Conservation (phyloP, 2,329 filamentous ascomycete genomes). For the Colletotrichum karsti region DNA sequence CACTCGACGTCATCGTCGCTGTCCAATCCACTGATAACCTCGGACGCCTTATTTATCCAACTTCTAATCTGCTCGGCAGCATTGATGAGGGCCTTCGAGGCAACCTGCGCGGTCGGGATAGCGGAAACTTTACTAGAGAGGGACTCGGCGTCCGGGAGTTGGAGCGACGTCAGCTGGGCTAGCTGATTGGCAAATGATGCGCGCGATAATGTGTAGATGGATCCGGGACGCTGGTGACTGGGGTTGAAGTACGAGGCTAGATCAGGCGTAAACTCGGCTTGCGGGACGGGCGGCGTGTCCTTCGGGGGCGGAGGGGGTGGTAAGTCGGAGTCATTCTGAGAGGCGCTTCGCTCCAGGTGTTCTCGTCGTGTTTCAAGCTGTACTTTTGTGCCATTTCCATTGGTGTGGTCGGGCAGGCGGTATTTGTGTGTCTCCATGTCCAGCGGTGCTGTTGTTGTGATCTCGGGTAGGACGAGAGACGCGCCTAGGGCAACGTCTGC, state of each 20-base stretch:
- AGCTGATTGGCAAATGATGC: constrained; percentile 94
- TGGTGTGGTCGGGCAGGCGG: constrained; percentile 74
- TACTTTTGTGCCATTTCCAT: constrained; percentile 73
- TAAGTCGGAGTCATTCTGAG: constrained; percentile 47
- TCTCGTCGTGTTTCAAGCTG: constrained; percentile 65
- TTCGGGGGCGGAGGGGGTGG: constrained; percentile 56
- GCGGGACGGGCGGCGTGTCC: constrained; percentile 50
- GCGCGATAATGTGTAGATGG: constrained; percentile 92
- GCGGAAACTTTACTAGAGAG: constrained; percentile 85
- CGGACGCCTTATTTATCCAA: constrained; percentile 93
- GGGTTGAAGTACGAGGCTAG: constrained; percentile 73
- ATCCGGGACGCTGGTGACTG: constrained; percentile 76
- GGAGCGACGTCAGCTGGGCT: constrained; percentile 88
- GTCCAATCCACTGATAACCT: constrained; percentile 88
- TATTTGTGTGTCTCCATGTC: constrained; percentile 81
- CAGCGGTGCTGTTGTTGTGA: constrained; percentile 56
- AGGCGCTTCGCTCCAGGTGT: constrained; percentile 61
- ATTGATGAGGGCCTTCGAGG: constrained; percentile 82
- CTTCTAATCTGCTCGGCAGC: constrained; percentile 91
- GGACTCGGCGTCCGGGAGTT: constrained; percentile 85
- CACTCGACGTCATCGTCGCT: constrained; percentile 98
- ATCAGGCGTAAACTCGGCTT: constrained; percentile 57
- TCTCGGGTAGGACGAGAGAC: constrained; percentile 55
- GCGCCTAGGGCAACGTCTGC: constrained; percentile 37
- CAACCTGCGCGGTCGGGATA: constrained; percentile 86